Evolutionary conservation across 1,139 yeast species (phyloP), one percentile per base, ranked within the genome.

Genomic region (Diutina rugosa): DNA sequence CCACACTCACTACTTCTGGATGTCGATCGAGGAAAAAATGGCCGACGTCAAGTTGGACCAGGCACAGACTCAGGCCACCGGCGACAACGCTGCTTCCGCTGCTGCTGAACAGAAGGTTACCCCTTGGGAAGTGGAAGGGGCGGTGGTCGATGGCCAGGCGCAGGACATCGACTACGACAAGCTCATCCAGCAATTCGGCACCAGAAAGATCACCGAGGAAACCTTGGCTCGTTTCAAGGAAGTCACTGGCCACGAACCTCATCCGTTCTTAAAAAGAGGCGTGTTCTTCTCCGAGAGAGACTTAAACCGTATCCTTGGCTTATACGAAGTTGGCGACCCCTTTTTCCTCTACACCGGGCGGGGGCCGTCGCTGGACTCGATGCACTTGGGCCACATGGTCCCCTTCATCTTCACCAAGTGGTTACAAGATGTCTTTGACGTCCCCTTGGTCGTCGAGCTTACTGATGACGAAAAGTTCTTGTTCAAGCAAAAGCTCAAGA

Each of bases 91-190:
- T 7, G 32, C 16, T 21, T 8, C 48, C 7, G 48, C 30, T 9
- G 46, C 21, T 16, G 21, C 48, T 54, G 91, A 83, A 57, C 95
- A 88, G 69, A 78, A 77, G 56, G 81, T 95, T 62, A 95, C 99
- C 0, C 99, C 99, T 54, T 93, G 99, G 98, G 98, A 93, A 68
- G 99, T 95, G 32, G 97, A 89, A 71, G 99, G 99, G 59, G 99
- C 98, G 4, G 95, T 91, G 54, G 96, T 89, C 56, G 59, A 61
- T 32, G 99, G 99, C 55, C 77, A 86, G 65, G 81, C 87, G 26
- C 90, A 87, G 68, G 91, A 84, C 44, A 91, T 93, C 62, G 97
- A 93, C 72, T 93, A 93, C 70, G 93, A 87, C 60, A 89, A 89
- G 71, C 78, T 93, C 63, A 87, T 90, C 63, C 75, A 77, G 61